These are phyloP conservation scores for Debaryomyces castellii DNA, from an alignment of 805 yeast genomes.

Conservation along the genomic window DNA sequence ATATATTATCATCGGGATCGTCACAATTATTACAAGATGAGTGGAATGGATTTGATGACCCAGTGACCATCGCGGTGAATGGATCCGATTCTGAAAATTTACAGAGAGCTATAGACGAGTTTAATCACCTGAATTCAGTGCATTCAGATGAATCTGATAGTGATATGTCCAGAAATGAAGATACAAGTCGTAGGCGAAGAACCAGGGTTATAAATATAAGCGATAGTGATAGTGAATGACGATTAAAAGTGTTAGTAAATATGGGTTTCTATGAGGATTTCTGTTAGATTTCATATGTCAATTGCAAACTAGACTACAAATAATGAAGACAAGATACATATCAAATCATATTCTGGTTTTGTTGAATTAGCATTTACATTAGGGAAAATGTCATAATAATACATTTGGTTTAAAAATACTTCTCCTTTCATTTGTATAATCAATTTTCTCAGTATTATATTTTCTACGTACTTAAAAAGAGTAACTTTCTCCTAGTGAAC, in stretches of 20 bases:
- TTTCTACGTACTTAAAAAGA: no score
- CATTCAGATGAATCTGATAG: conserved; percentile 3
- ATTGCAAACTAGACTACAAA: no score
- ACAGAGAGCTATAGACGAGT: conserved; percentile 24
- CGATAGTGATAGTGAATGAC: conserved; percentile 14
- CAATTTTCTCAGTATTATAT: no score
- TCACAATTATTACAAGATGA: conserved; percentile 5
- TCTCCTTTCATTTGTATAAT: no score
- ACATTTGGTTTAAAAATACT: no score
- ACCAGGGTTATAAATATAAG: conserved; percentile 15
- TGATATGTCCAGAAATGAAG: conserved; percentile 7
- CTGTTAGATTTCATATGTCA: no score
- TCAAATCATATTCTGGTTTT: background rate
- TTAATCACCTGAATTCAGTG: conserved; percentile 15
- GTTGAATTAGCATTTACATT: background rate
- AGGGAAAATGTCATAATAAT: background rate
- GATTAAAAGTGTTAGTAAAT: no score
- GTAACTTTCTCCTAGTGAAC: no score
- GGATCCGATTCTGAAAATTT: conserved; percentile 13
- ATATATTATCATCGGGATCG: conserved; percentile 5
- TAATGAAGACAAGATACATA: no score
- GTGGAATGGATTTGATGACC: conserved; percentile 20
- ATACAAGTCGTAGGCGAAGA: conserved; percentile 7
- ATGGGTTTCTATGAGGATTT: no score
- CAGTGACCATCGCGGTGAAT: conserved; percentile 2